Evolutionary conservation across 2,329 filamentous ascomycete genomes (phyloP).

Genomic region (Lachnum nothofagi): DNA sequence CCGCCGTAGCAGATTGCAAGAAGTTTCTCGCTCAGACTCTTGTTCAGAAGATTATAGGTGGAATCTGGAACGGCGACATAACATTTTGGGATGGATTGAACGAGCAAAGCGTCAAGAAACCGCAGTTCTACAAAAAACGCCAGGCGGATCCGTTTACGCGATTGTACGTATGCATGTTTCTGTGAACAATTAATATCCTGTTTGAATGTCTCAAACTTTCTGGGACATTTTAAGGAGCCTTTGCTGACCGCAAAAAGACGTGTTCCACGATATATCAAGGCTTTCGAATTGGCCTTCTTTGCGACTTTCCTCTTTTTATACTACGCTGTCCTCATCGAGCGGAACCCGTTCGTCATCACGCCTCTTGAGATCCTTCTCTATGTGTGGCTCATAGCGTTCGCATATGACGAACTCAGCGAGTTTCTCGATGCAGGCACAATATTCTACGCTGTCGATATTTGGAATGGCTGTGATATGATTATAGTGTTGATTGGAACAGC

Average conservation of each 20-base stretch:
- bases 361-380: slow-evolving; percentile 68
- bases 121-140: slow-evolving; percentile 66
- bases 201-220: too few relatives aligned
- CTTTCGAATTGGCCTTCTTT: slow-evolving; percentile 80
- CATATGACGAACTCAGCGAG: slow-evolving; percentile 81
- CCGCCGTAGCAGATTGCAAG: slow-evolving; percentile 74
- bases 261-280: slow-evolving; percentile 79
- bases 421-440: slow-evolving; percentile 80
- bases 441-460: slow-evolving; percentile 80
- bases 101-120: slow-evolving; percentile 66
- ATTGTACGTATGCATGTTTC: too few relatives aligned
- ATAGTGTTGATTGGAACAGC: slow-evolving; percentile 69
- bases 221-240: too few relatives aligned
- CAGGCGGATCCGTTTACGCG: slow-evolving; percentile 70
- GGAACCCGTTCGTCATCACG: slow-evolving; percentile 59
- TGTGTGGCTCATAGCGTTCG: slow-evolving; percentile 80
- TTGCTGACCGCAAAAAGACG: too few relatives aligned
- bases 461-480: slow-evolving; percentile 68
- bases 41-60: slow-evolving; percentile 77
- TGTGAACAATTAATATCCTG: too few relatives aligned
- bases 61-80: slow-evolving; percentile 82
- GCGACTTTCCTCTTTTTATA: slow-evolving; percentile 71
- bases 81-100: slow-evolving; percentile 81
- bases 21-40: slow-evolving; percentile 75
- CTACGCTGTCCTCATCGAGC: slow-evolving; percentile 76